Evolutionary conservation across 2,329 filamentous ascomycete species (phyloP).

Genomic region (Periconia digitata): DNA sequence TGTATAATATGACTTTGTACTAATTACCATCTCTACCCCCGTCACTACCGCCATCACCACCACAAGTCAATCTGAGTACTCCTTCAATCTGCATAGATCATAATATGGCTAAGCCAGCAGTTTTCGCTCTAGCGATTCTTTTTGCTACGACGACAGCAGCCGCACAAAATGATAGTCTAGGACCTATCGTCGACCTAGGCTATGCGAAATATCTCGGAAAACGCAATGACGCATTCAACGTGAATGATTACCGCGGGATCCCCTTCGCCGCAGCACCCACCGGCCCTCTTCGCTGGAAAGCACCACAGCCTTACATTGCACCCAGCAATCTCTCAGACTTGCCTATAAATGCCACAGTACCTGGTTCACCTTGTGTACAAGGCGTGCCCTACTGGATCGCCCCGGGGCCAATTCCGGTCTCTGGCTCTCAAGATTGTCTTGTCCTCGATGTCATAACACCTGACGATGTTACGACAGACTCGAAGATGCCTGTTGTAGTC

Average conservation of each 20-base stretch:
- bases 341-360: slow-evolving; percentile 26
- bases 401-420: slow-evolving; percentile 1
- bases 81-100: background rate
- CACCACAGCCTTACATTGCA: slow-evolving; percentile 27
- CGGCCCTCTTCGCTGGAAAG: slow-evolving; percentile 33
- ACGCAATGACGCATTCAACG: slow-evolving; percentile 11
- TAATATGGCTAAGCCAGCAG: background rate
- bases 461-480: slow-evolving; percentile 14
- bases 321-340: slow-evolving; percentile 18
- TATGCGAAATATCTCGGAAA: slow-evolving; percentile 15
- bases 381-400: slow-evolving; percentile 17
- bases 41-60: background rate
- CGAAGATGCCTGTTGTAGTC: slow-evolving; percentile 35
- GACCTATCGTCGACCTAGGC: slow-evolving; percentile 12
- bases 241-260: slow-evolving; percentile 21
- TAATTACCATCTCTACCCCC: too few relatives aligned
- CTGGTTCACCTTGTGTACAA: slow-evolving; percentile 30
- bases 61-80: background rate
- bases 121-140: background rate
- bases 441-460: slow-evolving; percentile 35
- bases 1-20: too few relatives aligned
- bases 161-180: background rate
- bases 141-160: background rate
- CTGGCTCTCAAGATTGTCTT: slow-evolving; percentile 36
- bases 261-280: slow-evolving; percentile 32